These are phyloP conservation scores for Hygrophorus pudorinus DNA, from an alignment of 768 basidiomycete genomes.

Conservation along the genomic window DNA sequence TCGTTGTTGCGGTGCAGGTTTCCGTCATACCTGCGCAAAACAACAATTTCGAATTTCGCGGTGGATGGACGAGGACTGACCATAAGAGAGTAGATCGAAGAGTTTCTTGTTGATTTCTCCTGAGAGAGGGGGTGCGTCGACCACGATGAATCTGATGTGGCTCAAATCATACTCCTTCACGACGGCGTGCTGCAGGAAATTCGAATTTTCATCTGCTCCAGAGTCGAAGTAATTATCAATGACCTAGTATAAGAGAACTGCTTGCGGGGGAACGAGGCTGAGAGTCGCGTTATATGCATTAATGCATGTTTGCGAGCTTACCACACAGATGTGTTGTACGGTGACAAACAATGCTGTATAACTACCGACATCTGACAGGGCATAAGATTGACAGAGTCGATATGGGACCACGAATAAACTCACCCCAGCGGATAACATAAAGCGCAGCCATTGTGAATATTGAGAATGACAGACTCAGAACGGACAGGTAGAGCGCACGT, in stretches of 20 bases:
- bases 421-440: conserved; percentile 44
- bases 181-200: conserved; percentile 32
- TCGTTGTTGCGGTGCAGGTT: conserved; percentile 39
- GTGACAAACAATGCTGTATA: conserved; percentile 50
- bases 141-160: conserved; percentile 37
- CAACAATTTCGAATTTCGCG: neutral
- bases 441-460: conserved; percentile 35
- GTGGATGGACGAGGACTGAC: conserved; percentile 17
- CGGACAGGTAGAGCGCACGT: conserved; percentile 24
- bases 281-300: neutral
- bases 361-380: conserved; percentile 37
- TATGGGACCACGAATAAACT: conserved; percentile 9
- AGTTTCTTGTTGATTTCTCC: conserved; percentile 41
- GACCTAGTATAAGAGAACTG: conserved; percentile 50
- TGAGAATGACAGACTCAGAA: neutral
- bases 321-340: conserved; percentile 40
- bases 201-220: neutral
- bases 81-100: conserved; percentile 42
- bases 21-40: conserved; percentile 52
- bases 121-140: conserved; percentile 50
- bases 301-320: neutral
- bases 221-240: conserved; percentile 1
- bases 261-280: conserved; percentile 48
- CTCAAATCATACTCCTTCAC: conserved; percentile 39
- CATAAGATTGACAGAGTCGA: neutral